A percentile compares a stretch with the other conserved stretches of the same genome.
phyloP scores from a whole-genome alignment of 1,284 basidiomycete species.

The Ceratobasidium sp. region DNA sequence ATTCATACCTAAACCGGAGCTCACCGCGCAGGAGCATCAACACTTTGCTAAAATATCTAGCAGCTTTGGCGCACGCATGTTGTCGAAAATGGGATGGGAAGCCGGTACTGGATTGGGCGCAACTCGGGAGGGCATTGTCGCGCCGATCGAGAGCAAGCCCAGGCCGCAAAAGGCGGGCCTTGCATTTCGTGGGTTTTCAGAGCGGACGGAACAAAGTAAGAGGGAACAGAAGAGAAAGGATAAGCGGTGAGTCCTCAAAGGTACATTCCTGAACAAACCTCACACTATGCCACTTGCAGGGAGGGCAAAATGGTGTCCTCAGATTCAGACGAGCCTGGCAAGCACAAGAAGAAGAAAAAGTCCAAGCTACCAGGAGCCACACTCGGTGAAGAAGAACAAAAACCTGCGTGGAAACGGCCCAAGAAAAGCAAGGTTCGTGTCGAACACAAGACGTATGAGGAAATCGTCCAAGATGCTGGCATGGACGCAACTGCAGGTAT shows the following conservation, averaged over 20 bases:
- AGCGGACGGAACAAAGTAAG: conserved; percentile 78
- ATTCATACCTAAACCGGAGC: conserved; percentile 61
- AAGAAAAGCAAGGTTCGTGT: conserved; percentile 86
- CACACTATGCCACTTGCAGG: conserved; percentile 44
- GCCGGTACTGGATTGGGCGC: conserved; percentile 83
- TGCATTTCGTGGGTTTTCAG: conserved; percentile 85
- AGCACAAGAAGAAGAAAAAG: conserved; percentile 58
- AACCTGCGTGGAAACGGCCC: conserved; percentile 80
- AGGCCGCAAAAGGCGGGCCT: conserved; percentile 85
- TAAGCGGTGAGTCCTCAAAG: conserved; percentile 61
- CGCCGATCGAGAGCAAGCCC: conserved; percentile 85
- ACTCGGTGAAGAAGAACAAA: conserved; percentile 61
- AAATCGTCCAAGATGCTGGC: conserved; percentile 88
- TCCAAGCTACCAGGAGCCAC: conserved; percentile 60
- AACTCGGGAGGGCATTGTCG: conserved; percentile 84
- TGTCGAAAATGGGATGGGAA: conserved; percentile 96
- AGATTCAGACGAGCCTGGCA: conserved; percentile 68
- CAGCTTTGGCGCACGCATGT: conserved; percentile 84
- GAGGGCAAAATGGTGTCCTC: conserved; percentile 75
- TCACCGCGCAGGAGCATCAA: conserved; percentile 72
- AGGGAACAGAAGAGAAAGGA: conserved; percentile 78
- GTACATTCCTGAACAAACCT: not conserved
- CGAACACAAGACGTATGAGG: conserved; percentile 94
- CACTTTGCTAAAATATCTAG: conserved; percentile 84
- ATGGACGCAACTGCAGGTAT: conserved; percentile 68